These are phyloP conservation scores for Gymnopilus dilepis DNA, from an alignment of 768 basidiomycete species.

Conservation along the genomic window DNA sequence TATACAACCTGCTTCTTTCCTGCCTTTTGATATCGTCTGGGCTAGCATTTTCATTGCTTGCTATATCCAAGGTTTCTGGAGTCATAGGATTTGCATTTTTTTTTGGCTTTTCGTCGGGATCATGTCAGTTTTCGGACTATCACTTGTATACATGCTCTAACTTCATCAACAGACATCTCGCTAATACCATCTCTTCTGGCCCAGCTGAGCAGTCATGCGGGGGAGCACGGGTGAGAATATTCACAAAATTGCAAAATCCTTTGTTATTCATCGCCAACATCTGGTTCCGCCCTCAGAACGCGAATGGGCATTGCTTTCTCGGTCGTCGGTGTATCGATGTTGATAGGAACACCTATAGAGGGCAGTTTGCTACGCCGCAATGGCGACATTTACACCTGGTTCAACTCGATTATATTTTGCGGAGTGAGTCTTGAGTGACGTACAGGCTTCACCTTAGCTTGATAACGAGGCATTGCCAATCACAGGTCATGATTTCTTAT, in stretches of 20 bases:
- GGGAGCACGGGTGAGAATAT: background rate
- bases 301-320: background rate
- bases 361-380: too few species aligned
- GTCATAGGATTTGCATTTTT: slow-evolving; percentile 50
- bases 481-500: slow-evolving; percentile 31
- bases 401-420: too few species aligned
- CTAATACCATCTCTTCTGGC: slow-evolving; percentile 45
- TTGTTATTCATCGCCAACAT: too few species aligned
- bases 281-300: background rate
- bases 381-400: too few species aligned
- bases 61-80: slow-evolving; percentile 40
- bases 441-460: too few species aligned
- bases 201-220: slow-evolving; percentile 24
- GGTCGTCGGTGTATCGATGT: too few species aligned
- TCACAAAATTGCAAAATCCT: background rate
- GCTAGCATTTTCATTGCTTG: slow-evolving; percentile 51
- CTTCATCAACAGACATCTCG: slow-evolving; percentile 44
- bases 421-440: too few species aligned
- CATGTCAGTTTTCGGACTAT: slow-evolving; percentile 36
- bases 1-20: slow-evolving; percentile 39
- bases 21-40: slow-evolving; percentile 37
- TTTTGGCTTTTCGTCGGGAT: slow-evolving; percentile 61
- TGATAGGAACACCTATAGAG: too few species aligned
- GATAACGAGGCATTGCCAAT: too few species aligned
- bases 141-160: background rate